phyloP scores from a whole-genome alignment of 23 red algal genomes.

The Gracilaria domingensis region DNA sequence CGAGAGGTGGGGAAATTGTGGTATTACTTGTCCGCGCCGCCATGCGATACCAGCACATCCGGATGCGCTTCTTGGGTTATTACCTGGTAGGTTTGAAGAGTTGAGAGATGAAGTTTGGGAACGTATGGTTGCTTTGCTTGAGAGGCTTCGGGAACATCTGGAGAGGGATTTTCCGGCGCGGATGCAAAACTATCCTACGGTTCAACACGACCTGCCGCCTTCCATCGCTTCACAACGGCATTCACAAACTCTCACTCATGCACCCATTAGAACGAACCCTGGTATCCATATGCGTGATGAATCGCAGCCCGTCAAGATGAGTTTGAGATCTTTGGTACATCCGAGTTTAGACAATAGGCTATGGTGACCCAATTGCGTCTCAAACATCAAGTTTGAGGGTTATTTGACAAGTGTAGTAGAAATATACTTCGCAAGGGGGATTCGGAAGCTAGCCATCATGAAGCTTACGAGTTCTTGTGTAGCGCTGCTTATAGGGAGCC shows the following conservation, averaged over 20 bases:
- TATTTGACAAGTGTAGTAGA: neutral
- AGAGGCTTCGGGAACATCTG: slow-evolving; percentile 29
- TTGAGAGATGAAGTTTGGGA: slow-evolving; percentile 51
- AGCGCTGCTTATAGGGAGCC: neutral
- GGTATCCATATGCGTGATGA: neutral
- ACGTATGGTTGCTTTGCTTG: slow-evolving; percentile 38
- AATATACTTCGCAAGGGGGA: neutral
- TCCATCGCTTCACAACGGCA: neutral
- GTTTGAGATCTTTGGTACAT: slow-evolving; percentile 15
- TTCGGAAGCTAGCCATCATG: neutral
- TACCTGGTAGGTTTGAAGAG: slow-evolving; percentile 54
- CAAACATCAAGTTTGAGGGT: neutral
- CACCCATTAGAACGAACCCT: neutral
- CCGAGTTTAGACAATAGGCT: slow-evolving; percentile 11
- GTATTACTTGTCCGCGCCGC: slow-evolving; percentile 44
- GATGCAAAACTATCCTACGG: neutral
- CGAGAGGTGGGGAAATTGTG: slow-evolving; percentile 39
- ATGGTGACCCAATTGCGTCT: neutral
- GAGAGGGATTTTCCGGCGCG: slow-evolving; percentile 6
- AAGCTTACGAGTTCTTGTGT: neutral
- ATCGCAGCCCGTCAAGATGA: slow-evolving; percentile 25
- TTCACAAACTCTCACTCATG: neutral
- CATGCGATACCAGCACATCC: slow-evolving; percentile 24
- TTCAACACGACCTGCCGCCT: neutral
- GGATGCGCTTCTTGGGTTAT: neutral